Evolutionary conservation across 352 stramenopile genomes (phyloP), one percentile per base, ranked within the genome.

Genomic region (Globisporangium middletonii): DNA sequence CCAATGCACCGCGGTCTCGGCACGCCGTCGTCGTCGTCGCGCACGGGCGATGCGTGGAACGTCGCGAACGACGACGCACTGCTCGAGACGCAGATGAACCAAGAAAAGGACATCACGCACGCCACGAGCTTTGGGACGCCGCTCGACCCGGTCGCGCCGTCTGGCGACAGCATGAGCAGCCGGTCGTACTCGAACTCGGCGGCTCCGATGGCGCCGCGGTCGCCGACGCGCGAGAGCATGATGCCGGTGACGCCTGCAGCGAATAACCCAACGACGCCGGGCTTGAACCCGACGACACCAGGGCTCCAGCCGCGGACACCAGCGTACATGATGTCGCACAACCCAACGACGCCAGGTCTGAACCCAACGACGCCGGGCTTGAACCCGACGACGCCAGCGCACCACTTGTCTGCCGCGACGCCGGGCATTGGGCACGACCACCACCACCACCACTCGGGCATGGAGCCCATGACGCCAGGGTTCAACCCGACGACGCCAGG

Each of bases 61-160:
- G 79, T 91, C 60, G 80, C 81, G 8, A 95, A 95, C 68, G 86
- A 95, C 60, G 86, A 95, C 48, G 82, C 82, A 9, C 51, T 95
- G 30, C 61, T 95, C 13, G 86, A 95, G 57, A 91, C 83, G 7
- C 84, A 95, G 30, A 83, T 94, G 74, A 93, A 93, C 60, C 86
- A 95, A 56, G 86, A 95, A 60, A 92, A 92, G 62, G 86, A 95
- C 61, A 92, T 95, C 64, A 91, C 86, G 23, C 86, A 95, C 55
- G 86, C 86, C 28, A 92, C 81, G 18, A 95, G 75, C 61, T 95
- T 95, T 50, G 86, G 86, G 9, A 86, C 83, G 18, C 86, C 86
- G 15, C 58, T 95, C 53, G 86, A 94, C 53, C 86, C 83, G 9
- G 79, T 83, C 45, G 80, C 77, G 16, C 77, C 86, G 16, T 79